Evolutionary conservation across 495 filamentous ascomycete species (phyloP).

Genomic region (Aspergillus mulundensis): DNA sequence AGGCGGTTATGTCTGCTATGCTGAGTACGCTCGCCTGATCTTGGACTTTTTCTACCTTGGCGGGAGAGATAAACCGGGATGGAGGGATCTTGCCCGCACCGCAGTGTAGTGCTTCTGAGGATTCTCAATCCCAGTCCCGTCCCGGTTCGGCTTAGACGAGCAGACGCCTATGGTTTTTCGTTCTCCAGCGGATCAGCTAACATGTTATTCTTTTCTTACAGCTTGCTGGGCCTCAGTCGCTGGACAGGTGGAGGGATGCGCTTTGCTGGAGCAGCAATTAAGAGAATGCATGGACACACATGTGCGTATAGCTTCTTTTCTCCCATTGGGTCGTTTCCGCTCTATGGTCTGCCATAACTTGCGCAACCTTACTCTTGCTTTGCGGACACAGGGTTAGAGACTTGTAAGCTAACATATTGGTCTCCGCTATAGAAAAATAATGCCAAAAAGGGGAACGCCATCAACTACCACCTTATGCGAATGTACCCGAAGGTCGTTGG

Average conservation of each 20-base stretch:
- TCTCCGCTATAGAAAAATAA: slow-evolving; percentile 53
- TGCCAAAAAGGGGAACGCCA: slow-evolving; percentile 69
- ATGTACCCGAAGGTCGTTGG: slow-evolving; percentile 77
- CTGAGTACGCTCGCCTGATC: slow-evolving; percentile 58
- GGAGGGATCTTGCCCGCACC: neutral
- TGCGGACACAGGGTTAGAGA: slow-evolving; percentile 2
- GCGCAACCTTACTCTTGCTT: neutral
- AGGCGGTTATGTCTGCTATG: slow-evolving; percentile 82
- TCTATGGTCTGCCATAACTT: neutral
- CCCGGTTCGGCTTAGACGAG: neutral
- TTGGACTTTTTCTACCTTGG: neutral
- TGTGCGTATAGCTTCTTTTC: slow-evolving; percentile 37
- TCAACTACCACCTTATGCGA: slow-evolving; percentile 91
- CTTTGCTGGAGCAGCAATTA: slow-evolving; percentile 73
- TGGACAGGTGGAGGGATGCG: slow-evolving; percentile 72
- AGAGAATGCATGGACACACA: slow-evolving; percentile 90
- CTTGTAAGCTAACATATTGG: slow-evolving; percentile 1
- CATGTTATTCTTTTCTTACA: slow-evolving; percentile 30
- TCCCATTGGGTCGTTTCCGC: neutral
- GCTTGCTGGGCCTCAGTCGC: slow-evolving; percentile 93
- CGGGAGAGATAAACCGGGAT: neutral
- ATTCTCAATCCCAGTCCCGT: neutral
- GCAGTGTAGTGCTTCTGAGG: neutral
- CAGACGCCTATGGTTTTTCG: neutral
- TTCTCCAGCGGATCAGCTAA: neutral